Evolutionary conservation across 495 filamentous ascomycete species (phyloP).

Genomic region (Penicillium coprophilum): DNA sequence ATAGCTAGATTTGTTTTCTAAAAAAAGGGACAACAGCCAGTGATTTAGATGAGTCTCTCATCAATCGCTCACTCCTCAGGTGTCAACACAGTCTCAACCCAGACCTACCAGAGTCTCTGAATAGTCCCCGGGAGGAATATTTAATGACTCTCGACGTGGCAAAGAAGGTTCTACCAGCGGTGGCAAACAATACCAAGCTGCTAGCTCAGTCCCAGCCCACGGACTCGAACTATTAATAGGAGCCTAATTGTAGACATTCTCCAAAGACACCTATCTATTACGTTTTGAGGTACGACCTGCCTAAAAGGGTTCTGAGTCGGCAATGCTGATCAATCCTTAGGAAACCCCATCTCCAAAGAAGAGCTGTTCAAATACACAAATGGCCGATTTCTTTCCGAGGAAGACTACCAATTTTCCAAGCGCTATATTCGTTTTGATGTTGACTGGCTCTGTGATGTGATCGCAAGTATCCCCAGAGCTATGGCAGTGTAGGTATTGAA

Average conservation of each 20-base stretch:
- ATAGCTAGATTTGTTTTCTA: neutral
- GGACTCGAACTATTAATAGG: no score
- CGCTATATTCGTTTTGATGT: neutral
- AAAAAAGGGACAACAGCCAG: neutral
- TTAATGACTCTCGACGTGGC: neutral
- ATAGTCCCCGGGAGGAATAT: neutral
- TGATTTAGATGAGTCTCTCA: neutral
- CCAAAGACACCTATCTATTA: no score
- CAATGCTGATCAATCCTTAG: no score
- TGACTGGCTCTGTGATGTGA: neutral
- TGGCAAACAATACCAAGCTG: neutral
- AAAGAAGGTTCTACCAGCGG: neutral
- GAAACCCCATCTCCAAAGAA: neutral
- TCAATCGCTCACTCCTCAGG: neutral
- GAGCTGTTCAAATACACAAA: conserved; percentile 29
- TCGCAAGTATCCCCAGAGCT: neutral
- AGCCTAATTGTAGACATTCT: no score
- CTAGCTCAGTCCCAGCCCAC: neutral
- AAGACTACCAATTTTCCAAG: conserved; percentile 15
- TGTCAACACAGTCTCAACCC: neutral
- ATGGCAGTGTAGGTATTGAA: neutral
- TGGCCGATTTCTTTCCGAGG: conserved; percentile 28
- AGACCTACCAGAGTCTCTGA: neutral
- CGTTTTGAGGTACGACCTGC: no score
- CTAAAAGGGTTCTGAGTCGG: no score